These are phyloP conservation scores for Sporothrix globosa DNA, from an alignment of 2,329 filamentous ascomycete genomes.

Conservation along the genomic window DNA sequence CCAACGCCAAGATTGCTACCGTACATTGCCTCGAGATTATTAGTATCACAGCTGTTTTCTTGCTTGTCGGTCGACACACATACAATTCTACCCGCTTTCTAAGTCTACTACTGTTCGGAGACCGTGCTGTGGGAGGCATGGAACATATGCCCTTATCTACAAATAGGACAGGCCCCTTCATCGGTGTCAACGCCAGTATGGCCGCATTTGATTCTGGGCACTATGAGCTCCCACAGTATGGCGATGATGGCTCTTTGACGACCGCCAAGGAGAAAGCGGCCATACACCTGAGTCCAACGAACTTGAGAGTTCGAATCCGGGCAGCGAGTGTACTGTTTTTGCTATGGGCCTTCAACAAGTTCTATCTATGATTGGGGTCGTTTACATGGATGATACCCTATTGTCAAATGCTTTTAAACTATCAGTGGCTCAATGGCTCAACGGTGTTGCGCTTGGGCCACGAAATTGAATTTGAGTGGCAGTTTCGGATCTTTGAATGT, in stretches of 20 bases:
- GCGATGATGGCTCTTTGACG: background rate
- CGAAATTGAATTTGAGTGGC: background rate
- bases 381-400: background rate
- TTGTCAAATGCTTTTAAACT: background rate
- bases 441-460: background rate
- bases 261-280: background rate
- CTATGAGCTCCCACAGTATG: slow-evolving; percentile 14
- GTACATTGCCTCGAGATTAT: slow-evolving; percentile 10
- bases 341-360: slow-evolving; percentile 16
- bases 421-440: background rate
- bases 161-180: background rate
- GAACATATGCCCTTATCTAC: background rate
- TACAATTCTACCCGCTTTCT: slow-evolving; percentile 19
- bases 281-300: background rate
- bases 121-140: background rate
- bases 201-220: background rate
- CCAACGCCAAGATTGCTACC: background rate
- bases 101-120: slow-evolving; percentile 13
- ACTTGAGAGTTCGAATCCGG: background rate
- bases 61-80: slow-evolving; percentile 13
- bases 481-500: background rate
- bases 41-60: slow-evolving; percentile 19
- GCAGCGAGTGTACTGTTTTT: background rate
- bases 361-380: slow-evolving; percentile 14
- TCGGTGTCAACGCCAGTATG: background rate